Evolutionary conservation across 2,329 filamentous ascomycete genomes (phyloP), one percentile per base, ranked within the genome.

Genomic region (Colletotrichum tropicicola): DNA sequence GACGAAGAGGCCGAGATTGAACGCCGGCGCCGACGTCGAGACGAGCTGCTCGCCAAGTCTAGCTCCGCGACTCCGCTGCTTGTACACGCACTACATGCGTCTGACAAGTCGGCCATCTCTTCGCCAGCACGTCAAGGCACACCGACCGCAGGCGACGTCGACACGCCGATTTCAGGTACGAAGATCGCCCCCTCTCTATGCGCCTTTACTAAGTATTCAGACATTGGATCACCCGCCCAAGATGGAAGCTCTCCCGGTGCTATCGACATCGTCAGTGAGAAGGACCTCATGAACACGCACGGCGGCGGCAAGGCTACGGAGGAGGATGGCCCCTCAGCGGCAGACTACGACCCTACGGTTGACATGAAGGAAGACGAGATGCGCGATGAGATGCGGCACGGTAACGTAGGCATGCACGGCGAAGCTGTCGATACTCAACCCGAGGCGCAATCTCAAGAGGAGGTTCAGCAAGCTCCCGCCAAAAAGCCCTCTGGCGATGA

Each of bases 301-400:
- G 78, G 81, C 67, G 78, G 81, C 67, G 71, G 71, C 43, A 79
- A 80, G 51, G 66, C 68, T 15, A 69, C 73, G 10, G 81, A 83
- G 2, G 86, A 88, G 68, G 91, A 96, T 71, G 93, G 91, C 6
- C 92, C 92, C 6, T 97, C 94, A n/a, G 94, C 94, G 47, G 94
- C 93, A 64, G 93, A 97, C 76, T 97, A 97, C 75, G 93, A 97
- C 73, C 94, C 94, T 1, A 96, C 90, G 1, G 84, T 90, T 70
- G 94, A 98, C 74, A 96, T 95, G 92, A 85, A 91, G 75, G 92
- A 97, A 76, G 94, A 97, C 70, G 88, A 89, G 71, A 84, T 88
- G 64, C 88, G 91, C 60, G 89, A 92, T 71, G 89, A 90, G 69
- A 83, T 88, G 70, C 86, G 89, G 64, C 84, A 88, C 65, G 84